Evolutionary conservation across 2,329 filamentous ascomycete genomes (phyloP), one percentile per base, ranked within the genome.

Genomic region (Hortaea sp.): DNA sequence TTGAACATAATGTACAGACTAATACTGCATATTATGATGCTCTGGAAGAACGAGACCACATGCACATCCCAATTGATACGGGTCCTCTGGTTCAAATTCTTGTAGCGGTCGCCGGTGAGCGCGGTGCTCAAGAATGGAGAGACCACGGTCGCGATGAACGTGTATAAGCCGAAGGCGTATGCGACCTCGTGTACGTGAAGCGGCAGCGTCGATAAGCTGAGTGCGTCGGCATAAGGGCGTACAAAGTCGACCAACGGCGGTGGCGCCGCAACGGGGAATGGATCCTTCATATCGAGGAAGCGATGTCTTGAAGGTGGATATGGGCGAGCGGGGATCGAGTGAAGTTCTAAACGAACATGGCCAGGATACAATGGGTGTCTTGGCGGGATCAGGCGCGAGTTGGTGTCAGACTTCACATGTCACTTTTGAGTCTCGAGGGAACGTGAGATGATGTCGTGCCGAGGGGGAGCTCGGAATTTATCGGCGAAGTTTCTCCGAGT

Each of bases 21-120:
- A 30, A 89, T 68, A 41, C 56, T 63, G 63, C 83, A 87, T 68
- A 94, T 85, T 46, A 87, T 67, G 30, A 74, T 70, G 62, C 81
- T 83, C 73, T 94, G 87, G 46, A 86, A 72, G 55, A 92, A 76
- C n/a, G 84, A 88, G 30, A 92, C 86, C 46, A 90, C 81, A 62
- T 90, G 87, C 27, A 88, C 82, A 63, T 94, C 81, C 87, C 87
- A 92, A 72, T 85, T 92, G 51, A 88, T 72, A 61, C 75, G 77
- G 47, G 83, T 85, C 46, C 76, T 74, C 28, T 71, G 68, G 42
- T 79, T 77, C 55, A 87, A 74, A 41, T 67, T 66, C 30, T 70
- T 63, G 68, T 92, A 92, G 55, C 77, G 72, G 40, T 71, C 61
- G 12, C 83, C 78, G 53, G 84, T 80, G 49, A 88, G 63, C 47